These are phyloP conservation scores for Fusarium zealandicum DNA, from an alignment of 2,329 filamentous ascomycete genomes.

Conservation along the genomic window DNA sequence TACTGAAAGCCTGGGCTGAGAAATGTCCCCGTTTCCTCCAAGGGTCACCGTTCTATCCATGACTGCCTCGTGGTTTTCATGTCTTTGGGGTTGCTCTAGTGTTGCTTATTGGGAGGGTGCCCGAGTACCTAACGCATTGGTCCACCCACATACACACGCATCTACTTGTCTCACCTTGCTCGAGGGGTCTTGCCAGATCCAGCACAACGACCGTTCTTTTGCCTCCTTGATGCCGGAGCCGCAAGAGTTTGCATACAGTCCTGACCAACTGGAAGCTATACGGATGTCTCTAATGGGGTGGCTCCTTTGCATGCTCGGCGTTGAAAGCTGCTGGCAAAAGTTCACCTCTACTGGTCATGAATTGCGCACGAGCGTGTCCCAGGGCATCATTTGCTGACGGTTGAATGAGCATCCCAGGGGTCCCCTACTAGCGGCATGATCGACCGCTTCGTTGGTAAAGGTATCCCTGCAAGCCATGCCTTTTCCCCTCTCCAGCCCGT, in stretches of 20 bases:
- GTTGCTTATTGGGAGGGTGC: neutral
- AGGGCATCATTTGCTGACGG: too few relatives aligned
- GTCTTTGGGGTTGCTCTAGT: slow-evolving; percentile 8
- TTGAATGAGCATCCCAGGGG: too few relatives aligned
- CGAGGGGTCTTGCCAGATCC: neutral
- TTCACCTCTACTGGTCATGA: neutral
- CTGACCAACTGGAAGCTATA: neutral
- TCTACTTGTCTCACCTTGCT: neutral
- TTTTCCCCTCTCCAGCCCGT: neutral
- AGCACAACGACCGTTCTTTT: neutral
- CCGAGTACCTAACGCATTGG: neutral
- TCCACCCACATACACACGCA: neutral
- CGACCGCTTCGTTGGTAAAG: slow-evolving; percentile 32
- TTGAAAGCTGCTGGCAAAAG: neutral
- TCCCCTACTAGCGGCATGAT: slow-evolving; percentile 36
- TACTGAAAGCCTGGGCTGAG: slow-evolving; percentile 13
- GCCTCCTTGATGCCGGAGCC: too few relatives aligned
- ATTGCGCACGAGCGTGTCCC: slow-evolving; percentile 3
- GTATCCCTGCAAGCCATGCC: slow-evolving; percentile 29
- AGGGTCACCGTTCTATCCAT: too few relatives aligned
- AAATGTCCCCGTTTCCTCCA: neutral
- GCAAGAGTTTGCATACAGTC: too few relatives aligned
- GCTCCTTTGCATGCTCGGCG: slow-evolving; percentile 3
- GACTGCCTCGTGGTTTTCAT: slow-evolving; percentile 28
- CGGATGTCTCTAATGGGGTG: neutral